Conservation (phyloP, 805 yeast species). For the Ogataea pignaliae region DNA sequence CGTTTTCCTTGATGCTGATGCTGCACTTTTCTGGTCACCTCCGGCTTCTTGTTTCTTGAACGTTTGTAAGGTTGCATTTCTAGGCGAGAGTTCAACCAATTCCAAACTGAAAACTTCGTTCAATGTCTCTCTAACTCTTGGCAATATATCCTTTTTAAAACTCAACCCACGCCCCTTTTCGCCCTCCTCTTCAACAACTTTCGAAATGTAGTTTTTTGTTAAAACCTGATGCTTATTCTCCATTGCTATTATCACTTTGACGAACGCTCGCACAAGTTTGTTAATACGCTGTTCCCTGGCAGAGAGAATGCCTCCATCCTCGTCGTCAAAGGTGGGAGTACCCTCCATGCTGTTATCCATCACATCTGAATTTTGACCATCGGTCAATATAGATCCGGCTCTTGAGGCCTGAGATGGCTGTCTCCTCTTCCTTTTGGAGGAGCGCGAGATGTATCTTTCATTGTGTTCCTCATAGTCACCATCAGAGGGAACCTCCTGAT, state of each 20-base stretch:
- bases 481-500: no score
- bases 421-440: no score
- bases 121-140: slow-evolving; percentile 11
- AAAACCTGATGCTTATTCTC: slow-evolving; percentile 25
- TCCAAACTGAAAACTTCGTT: slow-evolving; percentile 21
- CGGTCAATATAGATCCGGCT: neutral
- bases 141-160: slow-evolving; percentile 23
- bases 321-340: neutral
- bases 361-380: slow-evolving; percentile 3
- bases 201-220: slow-evolving; percentile 23
- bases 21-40: neutral
- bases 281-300: slow-evolving; percentile 11
- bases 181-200: slow-evolving; percentile 25
- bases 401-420: no score
- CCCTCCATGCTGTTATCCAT: neutral
- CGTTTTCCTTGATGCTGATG: neutral
- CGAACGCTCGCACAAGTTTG: slow-evolving; percentile 24
- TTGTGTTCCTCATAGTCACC: no score
- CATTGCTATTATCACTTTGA: slow-evolving; percentile 24
- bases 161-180: slow-evolving; percentile 25
- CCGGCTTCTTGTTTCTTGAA: neutral
- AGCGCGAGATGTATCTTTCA: no score
- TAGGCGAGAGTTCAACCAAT: slow-evolving; percentile 22
- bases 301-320: neutral
- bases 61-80: neutral